Conservation (phyloP, 805 yeast species). For the Candida sakaeoensis region DNA sequence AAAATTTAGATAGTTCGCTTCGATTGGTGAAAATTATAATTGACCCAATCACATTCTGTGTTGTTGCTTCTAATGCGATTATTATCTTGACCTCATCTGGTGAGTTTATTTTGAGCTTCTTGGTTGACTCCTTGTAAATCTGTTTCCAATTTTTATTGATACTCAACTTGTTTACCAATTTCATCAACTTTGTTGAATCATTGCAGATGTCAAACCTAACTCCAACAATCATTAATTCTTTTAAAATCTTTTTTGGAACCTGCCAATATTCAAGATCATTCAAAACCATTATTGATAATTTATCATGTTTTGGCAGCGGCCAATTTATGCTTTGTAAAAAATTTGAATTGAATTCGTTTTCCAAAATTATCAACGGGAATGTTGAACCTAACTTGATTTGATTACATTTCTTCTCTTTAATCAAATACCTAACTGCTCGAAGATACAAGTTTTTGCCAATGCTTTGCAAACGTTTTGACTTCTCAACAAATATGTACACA, state of each 20-base stretch:
- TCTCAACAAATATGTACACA: constrained; percentile 48
- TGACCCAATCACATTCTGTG: constrained; percentile 51
- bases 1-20: constrained; percentile 43
- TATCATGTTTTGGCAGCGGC: constrained; percentile 20
- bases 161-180: constrained; percentile 30
- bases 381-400: constrained; percentile 40
- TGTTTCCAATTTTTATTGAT: constrained; percentile 7
- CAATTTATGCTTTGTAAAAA: constrained; percentile 43
- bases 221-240: constrained; percentile 55
- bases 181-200: constrained; percentile 38
- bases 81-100: constrained; percentile 42
- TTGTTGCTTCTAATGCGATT: constrained; percentile 51
- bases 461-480: constrained; percentile 49
- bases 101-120: constrained; percentile 23
- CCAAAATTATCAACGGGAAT: constrained; percentile 44
- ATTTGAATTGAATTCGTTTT: constrained; percentile 23
- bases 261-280: constrained; percentile 44
- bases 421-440: constrained; percentile 48
- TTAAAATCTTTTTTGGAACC: constrained; percentile 51
- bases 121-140: constrained; percentile 37
- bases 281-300: constrained; percentile 38
- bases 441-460: constrained; percentile 53
- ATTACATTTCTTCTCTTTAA: constrained; percentile 39
- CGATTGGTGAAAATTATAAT: constrained; percentile 45
- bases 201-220: constrained; percentile 54